phyloP scores from a whole-genome alignment of 2,329 filamentous ascomycete species.

The Penicillium sp. region DNA sequence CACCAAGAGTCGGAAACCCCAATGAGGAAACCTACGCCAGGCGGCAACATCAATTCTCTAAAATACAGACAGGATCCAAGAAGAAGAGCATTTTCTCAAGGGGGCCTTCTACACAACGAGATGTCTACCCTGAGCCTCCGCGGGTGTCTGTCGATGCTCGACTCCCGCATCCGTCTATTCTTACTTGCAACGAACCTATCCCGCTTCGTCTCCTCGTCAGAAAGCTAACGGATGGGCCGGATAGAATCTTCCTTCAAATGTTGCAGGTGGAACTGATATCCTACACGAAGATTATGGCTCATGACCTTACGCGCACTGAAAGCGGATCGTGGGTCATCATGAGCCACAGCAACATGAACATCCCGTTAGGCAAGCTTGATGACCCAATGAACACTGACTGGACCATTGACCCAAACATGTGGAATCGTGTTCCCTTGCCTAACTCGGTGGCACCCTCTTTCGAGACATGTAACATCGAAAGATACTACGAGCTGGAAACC shows the following conservation, averaged over 20 bases:
- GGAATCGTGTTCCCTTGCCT: constrained; percentile 70
- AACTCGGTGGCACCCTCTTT: constrained; percentile 87
- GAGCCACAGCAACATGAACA: constrained; percentile 67
- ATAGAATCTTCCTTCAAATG: constrained; percentile 71
- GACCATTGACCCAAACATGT: constrained; percentile 67
- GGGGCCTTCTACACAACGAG: constrained; percentile 27
- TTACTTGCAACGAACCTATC: constrained; percentile 84
- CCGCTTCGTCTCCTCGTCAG: constrained; percentile 78
- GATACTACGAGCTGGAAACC: constrained; percentile 80
- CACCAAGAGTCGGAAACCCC: constrained; percentile 66
- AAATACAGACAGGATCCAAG: constrained; percentile 41
- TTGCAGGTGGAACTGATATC: constrained; percentile 80
- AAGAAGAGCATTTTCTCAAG: constrained; percentile 62
- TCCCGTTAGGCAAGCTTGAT: constrained; percentile 62
- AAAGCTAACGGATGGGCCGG: constrained; percentile 67
- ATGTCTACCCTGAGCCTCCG: constrained; percentile 42
- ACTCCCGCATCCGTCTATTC: constrained; percentile 79
- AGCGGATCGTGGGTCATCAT: constrained; percentile 72
- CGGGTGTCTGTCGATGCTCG: constrained; percentile 77
- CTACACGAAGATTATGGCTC: constrained; percentile 74
- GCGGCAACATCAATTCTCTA: constrained; percentile 62
- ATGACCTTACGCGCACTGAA: constrained; percentile 70
- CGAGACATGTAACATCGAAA: constrained; percentile 79
- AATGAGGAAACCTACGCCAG: constrained; percentile 82
- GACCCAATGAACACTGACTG: constrained; percentile 66